Percentiles rank a stretch among this genome's conserved stretches.
These are phyloP conservation scores for Colletotrichum navitas DNA, from an alignment of 2,329 filamentous ascomycete species.

Conservation along the genomic window DNA sequence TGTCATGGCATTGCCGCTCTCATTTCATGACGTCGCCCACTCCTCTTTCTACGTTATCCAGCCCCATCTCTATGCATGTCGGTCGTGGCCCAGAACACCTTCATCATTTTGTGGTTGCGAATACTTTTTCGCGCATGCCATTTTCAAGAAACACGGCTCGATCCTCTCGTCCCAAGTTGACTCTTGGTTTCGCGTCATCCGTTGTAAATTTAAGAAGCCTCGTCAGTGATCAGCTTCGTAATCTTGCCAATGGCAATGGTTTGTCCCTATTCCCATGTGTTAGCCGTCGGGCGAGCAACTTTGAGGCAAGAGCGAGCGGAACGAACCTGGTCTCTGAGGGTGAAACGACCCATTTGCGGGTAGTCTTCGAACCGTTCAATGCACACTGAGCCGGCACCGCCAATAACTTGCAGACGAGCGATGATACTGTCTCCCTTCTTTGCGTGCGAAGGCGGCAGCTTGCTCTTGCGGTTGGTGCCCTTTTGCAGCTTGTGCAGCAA, in stretches of 20 bases:
- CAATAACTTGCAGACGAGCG: slow-evolving; percentile 87
- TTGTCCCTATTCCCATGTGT: slow-evolving; percentile 76
- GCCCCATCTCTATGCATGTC: slow-evolving; percentile 30
- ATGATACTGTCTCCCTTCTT: slow-evolving; percentile 88
- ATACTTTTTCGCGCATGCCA: slow-evolving; percentile 6
- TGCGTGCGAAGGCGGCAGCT: slow-evolving; percentile 91
- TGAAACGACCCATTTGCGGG: slow-evolving; percentile 92
- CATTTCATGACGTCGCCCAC: slow-evolving; percentile 27
- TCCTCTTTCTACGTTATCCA: slow-evolving; percentile 18
- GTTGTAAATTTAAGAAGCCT: slow-evolving; percentile 46
- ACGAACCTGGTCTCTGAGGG: slow-evolving; percentile 85
- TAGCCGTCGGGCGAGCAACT: slow-evolving; percentile 42
- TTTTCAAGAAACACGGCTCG: slow-evolving; percentile 1
- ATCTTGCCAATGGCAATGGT: slow-evolving; percentile 99
- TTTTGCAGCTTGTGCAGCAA: slow-evolving; percentile 96
- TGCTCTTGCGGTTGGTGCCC: slow-evolving; percentile 92
- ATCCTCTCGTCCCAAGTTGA: slow-evolving; percentile 12
- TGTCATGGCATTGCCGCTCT: slow-evolving; percentile 22
- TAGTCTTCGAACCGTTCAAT: slow-evolving; percentile 97
- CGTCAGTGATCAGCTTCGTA: slow-evolving; percentile 79
- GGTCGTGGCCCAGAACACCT: slow-evolving; percentile 18
- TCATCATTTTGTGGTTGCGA: background rate
- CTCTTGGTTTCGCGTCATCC: slow-evolving; percentile 12
- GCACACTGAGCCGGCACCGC: slow-evolving; percentile 88
- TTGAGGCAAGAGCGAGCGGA: background rate